Evolutionary conservation across 345 rosid species (phyloP), one percentile per base, ranked within the genome.

Genomic region (Populus alba): DNA sequence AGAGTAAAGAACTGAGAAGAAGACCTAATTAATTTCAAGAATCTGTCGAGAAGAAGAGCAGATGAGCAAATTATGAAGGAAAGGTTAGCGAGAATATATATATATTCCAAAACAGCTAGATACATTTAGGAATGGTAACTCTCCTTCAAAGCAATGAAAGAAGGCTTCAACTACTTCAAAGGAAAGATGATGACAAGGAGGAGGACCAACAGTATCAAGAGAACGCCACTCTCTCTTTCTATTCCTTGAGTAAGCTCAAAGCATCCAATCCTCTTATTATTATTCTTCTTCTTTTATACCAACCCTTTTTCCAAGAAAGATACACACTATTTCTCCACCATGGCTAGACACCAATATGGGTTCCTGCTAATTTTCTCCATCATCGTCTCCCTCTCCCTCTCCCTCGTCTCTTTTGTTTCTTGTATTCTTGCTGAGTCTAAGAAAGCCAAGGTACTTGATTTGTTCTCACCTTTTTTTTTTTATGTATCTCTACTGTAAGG

Each of bases 361-460:
- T 74, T 83, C 45, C 20, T 74, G 22, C 41, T 81, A 13, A 47
- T 78, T 65, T 70, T 78, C 75, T 75, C 65, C 12, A 18, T 69
- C 29, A 31, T 83, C 74, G 27, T 82, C 77, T 79, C 84, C 74
- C 90, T 94, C 77, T 79, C 84, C 74, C 91, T 94, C 25, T 88
- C 87, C 75, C 61, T 90, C 9, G 75, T 85, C 71, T 86, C 95
- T 45, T 84, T 88, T 70, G 69, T 84, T 70, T 87, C 88, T 20
- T 91, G 95, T 84, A 31, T 92, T 3, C 33, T 87, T 27, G 94
- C 98, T 7, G 97, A 91, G 83, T 73, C 83, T 70, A 89, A 87
- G 76, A 89, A 81, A 88, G 70, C 90, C 75, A 86, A 91, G 97
- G 97, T 94, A 72, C 27, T 15, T 23, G 16, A 0, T 22, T 37